Percentiles rank a stretch among this genome's conserved stretches.
phyloP scores from a whole-genome alignment of 768 basidiomycete genomes.

The Kwoniella botswanensis region DNA sequence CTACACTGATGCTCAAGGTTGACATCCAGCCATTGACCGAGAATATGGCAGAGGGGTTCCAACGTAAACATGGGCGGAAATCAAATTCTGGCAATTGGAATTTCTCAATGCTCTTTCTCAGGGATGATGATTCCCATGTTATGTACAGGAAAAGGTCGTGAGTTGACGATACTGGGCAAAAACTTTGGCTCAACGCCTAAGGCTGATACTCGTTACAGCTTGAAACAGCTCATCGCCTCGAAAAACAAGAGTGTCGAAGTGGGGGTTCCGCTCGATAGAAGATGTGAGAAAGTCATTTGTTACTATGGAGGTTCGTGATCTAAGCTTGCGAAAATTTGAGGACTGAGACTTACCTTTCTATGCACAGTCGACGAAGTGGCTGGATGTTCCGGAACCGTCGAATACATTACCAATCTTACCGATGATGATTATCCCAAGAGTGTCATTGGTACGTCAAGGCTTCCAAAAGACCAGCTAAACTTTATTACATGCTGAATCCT shows the following conservation, averaged over 20 bases:
- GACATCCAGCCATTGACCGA: neutral
- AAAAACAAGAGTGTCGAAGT: constrained; percentile 69
- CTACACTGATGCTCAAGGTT: neutral
- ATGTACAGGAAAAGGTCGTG: constrained; percentile 82
- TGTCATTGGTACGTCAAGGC: neutral
- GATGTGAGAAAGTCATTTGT: constrained; percentile 65
- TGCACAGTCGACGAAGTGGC: constrained; percentile 71
- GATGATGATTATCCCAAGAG: constrained; percentile 14
- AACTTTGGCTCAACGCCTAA: too few relatives aligned
- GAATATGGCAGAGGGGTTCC: neutral
- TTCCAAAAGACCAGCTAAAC: neutral
- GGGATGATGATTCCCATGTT: constrained; percentile 68
- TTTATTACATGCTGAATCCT: neutral
- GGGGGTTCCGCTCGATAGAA: constrained; percentile 68
- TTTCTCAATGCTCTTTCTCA: constrained; percentile 64
- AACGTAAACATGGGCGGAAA: constrained; percentile 61
- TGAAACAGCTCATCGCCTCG: constrained; percentile 63
- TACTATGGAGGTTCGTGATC: constrained; percentile 17
- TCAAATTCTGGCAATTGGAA: constrained; percentile 57
- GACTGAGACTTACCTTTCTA: neutral
- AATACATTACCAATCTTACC: constrained; percentile 67
- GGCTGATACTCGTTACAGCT: constrained; percentile 61
- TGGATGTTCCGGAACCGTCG: constrained; percentile 65
- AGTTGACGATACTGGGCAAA: constrained; percentile 30
- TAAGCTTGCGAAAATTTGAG: neutral